Evolutionary conservation across 140 eudicot genomes (phyloP), one percentile per base, ranked within the genome.

Genomic region (Bidens hawaiensis): DNA sequence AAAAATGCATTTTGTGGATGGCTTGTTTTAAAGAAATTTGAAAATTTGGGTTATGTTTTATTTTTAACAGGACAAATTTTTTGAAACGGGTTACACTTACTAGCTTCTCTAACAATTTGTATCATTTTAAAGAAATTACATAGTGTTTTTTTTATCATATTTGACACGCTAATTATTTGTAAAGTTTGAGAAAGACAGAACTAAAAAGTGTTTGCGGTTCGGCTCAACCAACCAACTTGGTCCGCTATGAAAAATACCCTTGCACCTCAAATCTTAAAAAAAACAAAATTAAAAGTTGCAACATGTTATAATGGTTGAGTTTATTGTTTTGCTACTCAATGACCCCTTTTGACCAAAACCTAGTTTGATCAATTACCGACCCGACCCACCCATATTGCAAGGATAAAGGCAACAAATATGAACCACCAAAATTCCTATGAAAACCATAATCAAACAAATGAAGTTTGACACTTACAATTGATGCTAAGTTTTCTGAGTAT

Each of bases 401-500:
- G n/a, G n/a, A n/a, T n/a, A n/a, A n/a, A n/a, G n/a, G n/a, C n/a
- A n/a, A n/a, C n/a, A n/a, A n/a, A n/a, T n/a, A n/a, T n/a, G n/a
- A n/a, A n/a, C n/a, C n/a, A n/a, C n/a, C n/a, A n/a, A n/a, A n/a
- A n/a, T n/a, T n/a, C n/a, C n/a, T n/a, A n/a, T n/a, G n/a, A n/a
- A n/a, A n/a, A 46, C 1, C 2, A 36, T 52, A 43, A 59, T 52
- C 6, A 30, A 42, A 12, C 2, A 30, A 27, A 45, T 43, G 21
- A 43, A 60, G 56, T 56, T 21, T 48, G 9, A 38, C 50, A 72
- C 95, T 84, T 56, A 87, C 98, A 51, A 78, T 71, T 48, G 86
- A 66, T n/a, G 79, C 81, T 50, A 91, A 71, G 76, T 91, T 91
- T 47, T 87, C 95, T 1, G 95, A 60, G 78, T 78, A 78, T 66